These are phyloP conservation scores for Pseudonectria buxi DNA, from an alignment of 2,329 filamentous ascomycete species.

Conservation along the genomic window DNA sequence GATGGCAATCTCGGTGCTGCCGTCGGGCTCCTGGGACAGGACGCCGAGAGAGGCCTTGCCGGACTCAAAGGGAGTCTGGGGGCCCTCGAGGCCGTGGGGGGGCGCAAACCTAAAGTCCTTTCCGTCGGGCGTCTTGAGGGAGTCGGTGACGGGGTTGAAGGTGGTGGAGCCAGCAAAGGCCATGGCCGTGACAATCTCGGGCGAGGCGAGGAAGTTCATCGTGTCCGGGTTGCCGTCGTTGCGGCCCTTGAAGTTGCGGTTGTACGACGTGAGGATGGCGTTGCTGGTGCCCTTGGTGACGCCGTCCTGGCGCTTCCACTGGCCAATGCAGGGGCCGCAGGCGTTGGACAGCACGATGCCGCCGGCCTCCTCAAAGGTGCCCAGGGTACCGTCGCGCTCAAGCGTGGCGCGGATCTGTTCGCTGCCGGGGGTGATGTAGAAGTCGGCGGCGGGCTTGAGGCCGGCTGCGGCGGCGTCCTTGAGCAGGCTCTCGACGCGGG, in stretches of 20 bases:
- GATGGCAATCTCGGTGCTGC: slow-evolving; percentile 66
- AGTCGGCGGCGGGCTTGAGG: slow-evolving; percentile 85
- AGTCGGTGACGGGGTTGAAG: slow-evolving; percentile 93
- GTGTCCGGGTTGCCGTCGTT: slow-evolving; percentile 96
- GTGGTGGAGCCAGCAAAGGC: slow-evolving; percentile 85
- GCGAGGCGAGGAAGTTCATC: slow-evolving; percentile 98
- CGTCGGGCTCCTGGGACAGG: slow-evolving; percentile 63
- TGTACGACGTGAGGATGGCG: slow-evolving; percentile 95
- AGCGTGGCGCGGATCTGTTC: slow-evolving; percentile 96
- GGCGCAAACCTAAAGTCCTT: slow-evolving; percentile 78
- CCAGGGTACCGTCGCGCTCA: slow-evolving; percentile 78
- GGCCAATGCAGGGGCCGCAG: slow-evolving; percentile 86
- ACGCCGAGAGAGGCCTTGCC: slow-evolving; percentile 72
- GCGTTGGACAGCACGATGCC: slow-evolving; percentile 93
- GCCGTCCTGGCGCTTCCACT: slow-evolving; percentile 90
- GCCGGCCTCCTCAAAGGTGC: slow-evolving; percentile 94
- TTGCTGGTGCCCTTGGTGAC: slow-evolving; percentile 80
- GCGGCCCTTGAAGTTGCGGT: slow-evolving; percentile 94
- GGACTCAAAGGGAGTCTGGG: slow-evolving; percentile 61
- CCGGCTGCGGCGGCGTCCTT: slow-evolving; percentile 82
- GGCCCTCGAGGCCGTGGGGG: slow-evolving; percentile 62
- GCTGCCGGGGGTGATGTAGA: slow-evolving; percentile 92
- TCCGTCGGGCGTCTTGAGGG: slow-evolving; percentile 71
- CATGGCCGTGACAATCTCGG: slow-evolving; percentile 95
- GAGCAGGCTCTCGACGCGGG: slow-evolving; percentile 77